These are phyloP conservation scores for Ambrosiella cleistominuta DNA, from an alignment of 2,329 filamentous ascomycete genomes.

Conservation along the genomic window DNA sequence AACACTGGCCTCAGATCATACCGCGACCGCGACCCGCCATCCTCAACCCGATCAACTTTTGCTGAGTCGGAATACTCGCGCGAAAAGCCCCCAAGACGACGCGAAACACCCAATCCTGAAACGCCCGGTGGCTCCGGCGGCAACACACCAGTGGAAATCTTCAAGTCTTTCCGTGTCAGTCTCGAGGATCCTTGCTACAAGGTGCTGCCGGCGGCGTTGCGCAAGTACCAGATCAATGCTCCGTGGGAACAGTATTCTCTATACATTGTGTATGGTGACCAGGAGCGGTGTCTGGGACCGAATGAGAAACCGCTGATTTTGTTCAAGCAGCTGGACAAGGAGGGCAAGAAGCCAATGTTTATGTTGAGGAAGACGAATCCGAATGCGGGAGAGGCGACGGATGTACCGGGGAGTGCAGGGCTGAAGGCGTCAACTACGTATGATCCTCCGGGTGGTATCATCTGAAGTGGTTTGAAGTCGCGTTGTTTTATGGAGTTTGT, in stretches of 20 bases:
- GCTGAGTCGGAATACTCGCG: constrained; percentile 27
- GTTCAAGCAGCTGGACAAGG: constrained; percentile 93
- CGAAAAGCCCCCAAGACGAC: constrained; percentile 34
- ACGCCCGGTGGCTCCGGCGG: constrained; percentile 27
- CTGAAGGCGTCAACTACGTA: constrained; percentile 30
- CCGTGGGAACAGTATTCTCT: constrained; percentile 95
- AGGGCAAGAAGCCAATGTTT: constrained; percentile 98
- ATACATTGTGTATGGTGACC: constrained; percentile 97
- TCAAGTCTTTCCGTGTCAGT: constrained; percentile 95
- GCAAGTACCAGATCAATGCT: constrained; percentile 96
- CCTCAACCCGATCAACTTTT: constrained; percentile 37
- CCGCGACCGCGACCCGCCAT: constrained; percentile 33
- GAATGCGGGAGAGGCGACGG: constrained; percentile 28
- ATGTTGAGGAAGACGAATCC: constrained; percentile 64
- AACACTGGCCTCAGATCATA: constrained; percentile 46
- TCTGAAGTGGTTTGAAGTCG: constrained; percentile 22
- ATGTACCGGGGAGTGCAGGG: constrained; percentile 36
- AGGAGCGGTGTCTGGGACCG: constrained; percentile 79
- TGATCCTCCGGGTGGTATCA: constrained; percentile 43
- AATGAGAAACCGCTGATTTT: constrained; percentile 89
- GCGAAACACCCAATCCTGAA: constrained; percentile 44
- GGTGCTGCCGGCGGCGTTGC: constrained; percentile 82
- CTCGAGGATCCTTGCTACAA: constrained; percentile 98
- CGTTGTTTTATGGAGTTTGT: neutral
- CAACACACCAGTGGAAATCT: constrained; percentile 68